Evolutionary conservation across 164 flowering plant genomes (phyloP).

Genomic region (Piper longum): DNA sequence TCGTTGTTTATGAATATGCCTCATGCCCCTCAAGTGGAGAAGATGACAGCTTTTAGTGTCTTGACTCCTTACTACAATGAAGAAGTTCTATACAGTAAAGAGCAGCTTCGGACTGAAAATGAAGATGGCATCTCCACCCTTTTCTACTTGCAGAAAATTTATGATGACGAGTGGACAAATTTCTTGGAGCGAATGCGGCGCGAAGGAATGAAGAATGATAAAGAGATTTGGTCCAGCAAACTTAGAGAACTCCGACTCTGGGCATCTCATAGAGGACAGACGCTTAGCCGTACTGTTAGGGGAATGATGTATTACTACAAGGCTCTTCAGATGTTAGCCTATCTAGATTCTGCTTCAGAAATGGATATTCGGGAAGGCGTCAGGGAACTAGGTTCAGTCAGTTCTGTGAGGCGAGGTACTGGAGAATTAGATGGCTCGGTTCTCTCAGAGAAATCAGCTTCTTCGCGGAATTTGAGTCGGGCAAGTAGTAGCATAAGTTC

Average conservation of each 20-base stretch:
- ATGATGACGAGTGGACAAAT: constrained; percentile 80
- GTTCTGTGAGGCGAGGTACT: constrained; percentile 22
- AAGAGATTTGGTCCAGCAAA: constrained; percentile 50
- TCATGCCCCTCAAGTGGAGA: constrained; percentile 80
- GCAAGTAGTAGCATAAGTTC: constrained; percentile 40
- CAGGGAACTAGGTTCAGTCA: constrained; percentile 33
- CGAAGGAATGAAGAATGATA: constrained; percentile 60
- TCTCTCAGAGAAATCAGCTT: constrained; percentile 11
- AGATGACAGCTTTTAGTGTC: constrained; percentile 69
- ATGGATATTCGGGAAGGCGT: constrained; percentile 65
- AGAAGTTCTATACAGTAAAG: constrained; percentile 48
- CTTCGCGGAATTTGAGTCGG: constrained; percentile 25
- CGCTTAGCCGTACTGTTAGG: constrained; percentile 84
- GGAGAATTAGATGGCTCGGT: constrained; percentile 14
- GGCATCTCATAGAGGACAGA: constrained; percentile 97
- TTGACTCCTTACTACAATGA: constrained; percentile 92
- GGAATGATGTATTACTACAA: constrained; percentile 98
- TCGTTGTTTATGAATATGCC: constrained; percentile 97
- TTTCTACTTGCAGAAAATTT: constrained; percentile 83
- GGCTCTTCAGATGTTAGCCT: constrained; percentile 80
- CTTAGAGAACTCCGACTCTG: constrained; percentile 69
- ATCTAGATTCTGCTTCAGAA: constrained; percentile 87
- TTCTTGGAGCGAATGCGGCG: constrained; percentile 75
- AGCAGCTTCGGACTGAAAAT: constrained; percentile 47
- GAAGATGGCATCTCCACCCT: constrained; percentile 91